Evolutionary conservation across 2,329 filamentous ascomycete species (phyloP).

Genomic region (Fusarium sp.): DNA sequence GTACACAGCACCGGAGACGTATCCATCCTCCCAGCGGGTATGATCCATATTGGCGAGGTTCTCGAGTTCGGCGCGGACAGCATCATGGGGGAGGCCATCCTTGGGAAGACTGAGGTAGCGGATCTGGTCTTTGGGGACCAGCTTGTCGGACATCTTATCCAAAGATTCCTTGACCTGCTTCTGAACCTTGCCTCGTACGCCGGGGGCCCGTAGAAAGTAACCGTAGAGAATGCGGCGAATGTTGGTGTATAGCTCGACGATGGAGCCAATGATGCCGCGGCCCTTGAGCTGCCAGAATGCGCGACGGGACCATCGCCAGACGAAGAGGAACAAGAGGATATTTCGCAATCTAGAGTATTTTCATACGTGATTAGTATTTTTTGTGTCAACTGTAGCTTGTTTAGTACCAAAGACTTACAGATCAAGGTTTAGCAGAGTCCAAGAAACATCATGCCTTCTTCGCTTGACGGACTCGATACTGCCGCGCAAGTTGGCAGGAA

Average conservation of each 20-base stretch:
- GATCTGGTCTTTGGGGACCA: slow-evolving; percentile 78
- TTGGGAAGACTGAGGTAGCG: slow-evolving; percentile 82
- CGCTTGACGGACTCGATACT: slow-evolving; percentile 71
- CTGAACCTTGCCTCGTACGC: slow-evolving; percentile 86
- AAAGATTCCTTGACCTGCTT: slow-evolving; percentile 85
- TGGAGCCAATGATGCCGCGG: slow-evolving; percentile 83
- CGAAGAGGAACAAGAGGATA: slow-evolving; percentile 87
- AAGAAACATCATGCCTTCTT: slow-evolving; percentile 64
- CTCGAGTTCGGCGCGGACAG: slow-evolving; percentile 81
- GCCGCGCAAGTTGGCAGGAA: slow-evolving; percentile 77
- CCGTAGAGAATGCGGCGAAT: slow-evolving; percentile 81
- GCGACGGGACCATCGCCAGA: slow-evolving; percentile 84
- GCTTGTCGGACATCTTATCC: slow-evolving; percentile 82
- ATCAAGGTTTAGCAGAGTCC: slow-evolving; percentile 73
- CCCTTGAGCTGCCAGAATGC: slow-evolving; percentile 87
- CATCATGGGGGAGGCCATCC: slow-evolving; percentile 83
- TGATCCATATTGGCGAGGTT: slow-evolving; percentile 88
- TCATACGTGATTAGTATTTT: neutral
- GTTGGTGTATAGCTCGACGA: slow-evolving; percentile 78
- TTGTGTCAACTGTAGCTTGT: slow-evolving; percentile 8
- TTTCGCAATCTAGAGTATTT: slow-evolving; percentile 75
- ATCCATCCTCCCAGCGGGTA: slow-evolving; percentile 95
- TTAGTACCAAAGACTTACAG: slow-evolving; percentile 63
- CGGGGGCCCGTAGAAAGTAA: slow-evolving; percentile 85
- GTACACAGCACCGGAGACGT: slow-evolving; percentile 94